phyloP scores from a whole-genome alignment of 495 filamentous ascomycete genomes.

The Apodospora peruviana region DNA sequence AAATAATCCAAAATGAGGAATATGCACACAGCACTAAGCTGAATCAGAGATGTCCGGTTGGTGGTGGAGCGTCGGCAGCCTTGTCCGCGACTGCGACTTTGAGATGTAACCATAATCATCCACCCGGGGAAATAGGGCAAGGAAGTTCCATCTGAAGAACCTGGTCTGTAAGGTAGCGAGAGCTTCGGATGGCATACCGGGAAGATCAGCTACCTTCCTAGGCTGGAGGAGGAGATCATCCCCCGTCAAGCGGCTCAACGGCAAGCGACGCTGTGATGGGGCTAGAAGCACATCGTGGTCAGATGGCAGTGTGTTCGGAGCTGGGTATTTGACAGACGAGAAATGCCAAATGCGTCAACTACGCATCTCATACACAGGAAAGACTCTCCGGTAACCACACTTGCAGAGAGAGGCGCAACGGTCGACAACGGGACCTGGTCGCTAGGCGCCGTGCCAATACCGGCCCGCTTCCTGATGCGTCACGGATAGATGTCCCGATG shows the following conservation, averaged over 20 bases:
- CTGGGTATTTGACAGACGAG: too few species aligned
- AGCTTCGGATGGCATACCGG: not conserved
- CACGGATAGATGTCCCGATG: conserved; percentile 8
- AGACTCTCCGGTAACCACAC: too few species aligned
- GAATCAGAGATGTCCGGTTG: conserved; percentile 12
- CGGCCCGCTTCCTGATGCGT: conserved; percentile 1
- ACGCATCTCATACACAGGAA: too few species aligned
- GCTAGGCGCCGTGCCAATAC: too few species aligned
- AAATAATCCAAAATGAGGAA: not conserved
- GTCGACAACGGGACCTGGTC: too few species aligned
- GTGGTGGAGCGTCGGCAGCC: conserved; percentile 17
- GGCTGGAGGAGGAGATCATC: not conserved
- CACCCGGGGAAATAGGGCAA: conserved; percentile 14
- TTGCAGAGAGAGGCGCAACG: too few species aligned
- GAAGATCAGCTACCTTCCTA: not conserved
- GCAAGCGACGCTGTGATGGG: too few species aligned
- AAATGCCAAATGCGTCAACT: not conserved
- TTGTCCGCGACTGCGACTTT: conserved; percentile 22
- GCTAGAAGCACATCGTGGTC: too few species aligned
- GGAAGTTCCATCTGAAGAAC: conserved; percentile 3
- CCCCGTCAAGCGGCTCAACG: not conserved
- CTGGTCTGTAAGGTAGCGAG: not conserved
- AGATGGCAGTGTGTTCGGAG: too few species aligned
- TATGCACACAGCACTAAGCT: not conserved
- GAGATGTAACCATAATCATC: conserved; percentile 19